These are phyloP conservation scores for Fraxinus quadrangulata DNA, from an alignment of 257 asterid genomes.

Conservation along the genomic window DNA sequence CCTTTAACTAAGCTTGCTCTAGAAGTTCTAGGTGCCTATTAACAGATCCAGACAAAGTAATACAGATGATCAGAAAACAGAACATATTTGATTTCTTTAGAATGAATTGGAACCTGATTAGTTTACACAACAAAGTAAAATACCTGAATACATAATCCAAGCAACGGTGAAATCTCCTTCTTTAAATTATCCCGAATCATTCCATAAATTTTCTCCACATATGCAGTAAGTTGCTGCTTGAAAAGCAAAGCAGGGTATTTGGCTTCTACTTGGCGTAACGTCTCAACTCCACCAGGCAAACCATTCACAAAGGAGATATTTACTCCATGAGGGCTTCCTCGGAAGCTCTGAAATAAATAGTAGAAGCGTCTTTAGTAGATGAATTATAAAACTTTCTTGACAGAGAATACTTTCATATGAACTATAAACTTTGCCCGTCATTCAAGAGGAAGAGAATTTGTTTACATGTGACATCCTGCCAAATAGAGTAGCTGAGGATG, in stretches of 20 bases:
- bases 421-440: neutral
- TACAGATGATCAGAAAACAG: constrained; percentile 1
- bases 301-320: constrained; percentile 71
- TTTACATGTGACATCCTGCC: constrained; percentile 89
- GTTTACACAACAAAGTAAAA: constrained; percentile 14
- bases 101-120: constrained; percentile 23
- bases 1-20: constrained; percentile 99
- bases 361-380: constrained; percentile 19
- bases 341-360: constrained; percentile 70
- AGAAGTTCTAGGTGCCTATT: constrained; percentile 94
- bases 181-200: constrained; percentile 95
- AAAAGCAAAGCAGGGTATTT: constrained; percentile 98
- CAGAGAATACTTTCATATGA: constrained; percentile 9
- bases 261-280: constrained; percentile 97
- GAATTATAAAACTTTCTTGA: constrained; percentile 9
- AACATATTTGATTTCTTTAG: neutral
- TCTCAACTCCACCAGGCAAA: constrained; percentile 78
- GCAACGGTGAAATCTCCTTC: constrained; percentile 99
- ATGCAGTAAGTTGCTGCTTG: constrained; percentile 99
- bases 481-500: constrained; percentile 86
- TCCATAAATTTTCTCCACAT: constrained; percentile 96
- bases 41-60: constrained; percentile 23
- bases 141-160: constrained; percentile 98
- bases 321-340: constrained; percentile 79
- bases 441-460: constrained; percentile 18